Base-by-base conservation (phyloP, 108 stramenopile species). In the Nannochloropsis oceanica region DNA sequence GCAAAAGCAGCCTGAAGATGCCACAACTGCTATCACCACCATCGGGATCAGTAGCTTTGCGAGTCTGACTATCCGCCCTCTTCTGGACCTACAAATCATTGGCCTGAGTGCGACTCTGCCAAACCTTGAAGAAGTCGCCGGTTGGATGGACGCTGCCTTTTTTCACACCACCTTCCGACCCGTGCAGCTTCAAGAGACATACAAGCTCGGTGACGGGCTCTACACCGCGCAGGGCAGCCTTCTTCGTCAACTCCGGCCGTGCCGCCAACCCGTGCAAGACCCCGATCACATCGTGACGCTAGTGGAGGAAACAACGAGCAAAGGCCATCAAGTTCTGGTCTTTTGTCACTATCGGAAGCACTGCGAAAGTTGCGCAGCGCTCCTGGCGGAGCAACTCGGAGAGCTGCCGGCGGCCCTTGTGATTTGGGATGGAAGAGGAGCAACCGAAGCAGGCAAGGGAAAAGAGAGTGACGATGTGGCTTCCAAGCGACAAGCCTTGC, bases 41-140 rank as follows among this genome's bases (percentile, higher is more conserved):
- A n/a, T n/a, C 59, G 59, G 34, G 1, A 34, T 34, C 34, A 34
- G 34, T 34, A 34, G 34, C 34, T 3, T n/a, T 10, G 59, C 59
- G n/a, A 73, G n/a, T n/a, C 18, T 13, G 44, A 10, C 81, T 9
- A 85, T 0, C 79, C n/a, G 25, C 25, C 25, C 18, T n/a, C 81
- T 34, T 43, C 25, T 85, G 43, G 43, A 43, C 79, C 80, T 82
- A 43, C 26, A 90, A 86, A 46, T 91, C 24, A 43, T 91, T 43
- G 90, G 89, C 20, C 84, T 91, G 87, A 87, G 86, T 44, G 90
- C 90, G 13, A 91, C 90, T n/a, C 25, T 91, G 43, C 85, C 89
- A 14, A 91, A 89, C 34, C 83, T 88, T 22, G 85, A 85, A 42
- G 87, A 89, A 81, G 26, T 91, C n/a, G 89, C 89, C 12, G 44